Evolutionary conservation across 768 basidiomycete genomes (phyloP).

Genomic region (Udeniomyces megalosporus): DNA sequence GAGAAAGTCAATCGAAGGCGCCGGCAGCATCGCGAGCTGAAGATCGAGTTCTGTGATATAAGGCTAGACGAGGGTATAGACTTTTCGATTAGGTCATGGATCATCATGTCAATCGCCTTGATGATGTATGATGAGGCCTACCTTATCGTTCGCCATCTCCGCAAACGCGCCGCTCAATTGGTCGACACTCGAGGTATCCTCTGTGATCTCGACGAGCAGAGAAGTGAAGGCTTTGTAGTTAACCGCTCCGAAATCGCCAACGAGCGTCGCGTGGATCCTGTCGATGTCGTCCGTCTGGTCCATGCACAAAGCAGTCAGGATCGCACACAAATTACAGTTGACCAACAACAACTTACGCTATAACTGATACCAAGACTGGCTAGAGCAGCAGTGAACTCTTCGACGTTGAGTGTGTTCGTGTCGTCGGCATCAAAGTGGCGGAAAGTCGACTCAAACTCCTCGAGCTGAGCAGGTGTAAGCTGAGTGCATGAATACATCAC

Average conservation of each 20-base stretch:
- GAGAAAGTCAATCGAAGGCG: slow-evolving; percentile 1
- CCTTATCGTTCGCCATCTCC: slow-evolving; percentile 79
- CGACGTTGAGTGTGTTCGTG: slow-evolving; percentile 63
- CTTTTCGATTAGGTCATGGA: too few species aligned
- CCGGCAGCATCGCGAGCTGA: slow-evolving; percentile 63
- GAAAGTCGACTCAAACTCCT: slow-evolving; percentile 94
- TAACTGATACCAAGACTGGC: slow-evolving; percentile 90
- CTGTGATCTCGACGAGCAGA: slow-evolving; percentile 82
- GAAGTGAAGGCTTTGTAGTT: slow-evolving; percentile 90
- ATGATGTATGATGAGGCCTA: too few species aligned
- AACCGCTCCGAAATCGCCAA: slow-evolving; percentile 68
- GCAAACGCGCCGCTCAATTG: slow-evolving; percentile 88
- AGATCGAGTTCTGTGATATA: slow-evolving; percentile 90
- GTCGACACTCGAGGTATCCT: slow-evolving; percentile 84
- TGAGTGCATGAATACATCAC: not conserved
- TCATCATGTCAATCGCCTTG: too few species aligned
- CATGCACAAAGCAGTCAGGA: too few species aligned
- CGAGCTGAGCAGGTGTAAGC: slow-evolving; percentile 82
- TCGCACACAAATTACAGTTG: too few species aligned
- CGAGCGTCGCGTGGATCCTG: slow-evolving; percentile 61
- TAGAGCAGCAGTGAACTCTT: slow-evolving; percentile 85
- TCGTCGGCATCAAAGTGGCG: slow-evolving; percentile 91
- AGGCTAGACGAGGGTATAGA: slow-evolving; percentile 38
- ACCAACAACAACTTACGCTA: slow-evolving; percentile 41
- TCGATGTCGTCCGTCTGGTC: slow-evolving; percentile 70